A percentile compares a stretch with the other conserved stretches of the same genome.
Conservation (phyloP, 768 basidiomycete genomes). For the Termitomyces sp. region DNA sequence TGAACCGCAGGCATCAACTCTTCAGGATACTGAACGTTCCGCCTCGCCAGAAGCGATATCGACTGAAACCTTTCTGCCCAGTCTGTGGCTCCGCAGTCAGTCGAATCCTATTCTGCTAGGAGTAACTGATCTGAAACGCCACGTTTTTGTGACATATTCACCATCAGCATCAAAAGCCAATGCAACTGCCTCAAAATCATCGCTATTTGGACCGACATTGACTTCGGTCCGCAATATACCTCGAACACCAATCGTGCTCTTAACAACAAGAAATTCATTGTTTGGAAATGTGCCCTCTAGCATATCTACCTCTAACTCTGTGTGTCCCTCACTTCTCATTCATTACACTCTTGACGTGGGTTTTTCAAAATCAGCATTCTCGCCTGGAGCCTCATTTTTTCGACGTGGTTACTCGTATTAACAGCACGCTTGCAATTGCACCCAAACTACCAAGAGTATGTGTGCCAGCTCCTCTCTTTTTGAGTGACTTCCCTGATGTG, state of each 20-base stretch:
- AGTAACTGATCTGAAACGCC: constrained; percentile 6
- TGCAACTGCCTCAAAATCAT: constrained; percentile 16
- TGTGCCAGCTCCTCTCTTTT: neutral
- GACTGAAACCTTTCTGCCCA: constrained; percentile 3
- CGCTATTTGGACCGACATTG: constrained; percentile 24
- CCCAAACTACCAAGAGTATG: constrained; percentile 45
- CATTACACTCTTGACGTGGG: neutral
- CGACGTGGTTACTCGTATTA: constrained; percentile 60
- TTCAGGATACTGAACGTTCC: constrained; percentile 5
- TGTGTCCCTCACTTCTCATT: constrained; percentile 1
- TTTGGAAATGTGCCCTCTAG: constrained; percentile 31
- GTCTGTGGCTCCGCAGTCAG: constrained; percentile 27
- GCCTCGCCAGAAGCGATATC: constrained; percentile 4
- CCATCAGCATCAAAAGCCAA: constrained; percentile 1
- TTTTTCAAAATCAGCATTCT: neutral
- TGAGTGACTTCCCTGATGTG: neutral
- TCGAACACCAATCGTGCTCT: constrained; percentile 15
- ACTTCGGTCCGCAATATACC: constrained; percentile 8
- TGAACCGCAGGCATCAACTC: neutral
- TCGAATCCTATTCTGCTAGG: neutral
- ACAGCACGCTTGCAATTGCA: constrained; percentile 55
- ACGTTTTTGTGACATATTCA: neutral
- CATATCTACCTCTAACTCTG: constrained; percentile 7
- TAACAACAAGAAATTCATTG: constrained; percentile 36
- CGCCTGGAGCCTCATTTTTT: constrained; percentile 31